These are phyloP conservation scores for Stylonectria norvegica DNA, from an alignment of 2,329 filamentous ascomycete species.

Conservation along the genomic window DNA sequence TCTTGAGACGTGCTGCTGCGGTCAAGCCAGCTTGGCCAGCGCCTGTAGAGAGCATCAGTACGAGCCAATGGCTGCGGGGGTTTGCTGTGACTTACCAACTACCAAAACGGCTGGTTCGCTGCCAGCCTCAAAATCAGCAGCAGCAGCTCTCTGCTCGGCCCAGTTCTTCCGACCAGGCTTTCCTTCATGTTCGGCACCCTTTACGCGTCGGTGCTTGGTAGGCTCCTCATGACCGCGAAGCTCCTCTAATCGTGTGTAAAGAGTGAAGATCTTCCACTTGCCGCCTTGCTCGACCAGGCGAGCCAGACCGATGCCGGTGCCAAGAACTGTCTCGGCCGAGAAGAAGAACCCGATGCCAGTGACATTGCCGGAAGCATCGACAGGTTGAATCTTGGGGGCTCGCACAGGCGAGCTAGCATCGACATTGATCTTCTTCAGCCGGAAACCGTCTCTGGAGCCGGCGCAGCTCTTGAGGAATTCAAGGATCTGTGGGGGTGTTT, in stretches of 20 bases:
- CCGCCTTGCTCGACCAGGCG: slow-evolving; percentile 44
- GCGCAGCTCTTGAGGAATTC: slow-evolving; percentile 33
- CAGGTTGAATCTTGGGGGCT: slow-evolving; percentile 40
- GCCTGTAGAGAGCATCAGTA: slow-evolving; percentile 20
- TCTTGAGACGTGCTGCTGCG: slow-evolving; percentile 55
- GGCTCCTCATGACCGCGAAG: slow-evolving; percentile 54
- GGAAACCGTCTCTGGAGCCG: slow-evolving; percentile 31
- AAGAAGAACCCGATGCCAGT: slow-evolving; percentile 57
- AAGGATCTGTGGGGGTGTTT: slow-evolving; percentile 37
- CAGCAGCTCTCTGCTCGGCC: slow-evolving; percentile 49
- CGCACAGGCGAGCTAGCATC: slow-evolving; percentile 44
- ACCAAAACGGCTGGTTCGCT: slow-evolving; percentile 57
- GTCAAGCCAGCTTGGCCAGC: slow-evolving; percentile 60
- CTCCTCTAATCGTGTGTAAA: slow-evolving; percentile 58
- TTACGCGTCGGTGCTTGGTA: slow-evolving; percentile 44
- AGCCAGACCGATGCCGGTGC: slow-evolving; percentile 54
- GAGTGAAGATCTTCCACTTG: slow-evolving; percentile 59
- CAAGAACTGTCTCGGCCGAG: slow-evolving; percentile 49
- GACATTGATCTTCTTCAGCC: slow-evolving; percentile 42
- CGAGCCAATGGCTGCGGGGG: rapidly evolving
- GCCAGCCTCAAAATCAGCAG: slow-evolving; percentile 45
- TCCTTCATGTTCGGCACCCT: slow-evolving; percentile 55
- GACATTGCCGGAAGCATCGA: slow-evolving; percentile 49
- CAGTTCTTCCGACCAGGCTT: slow-evolving; percentile 56
- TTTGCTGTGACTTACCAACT: slow-evolving; percentile 46